phyloP scores from a whole-genome alignment of 768 basidiomycete species.

The Hysterangium stoloniferum region DNA sequence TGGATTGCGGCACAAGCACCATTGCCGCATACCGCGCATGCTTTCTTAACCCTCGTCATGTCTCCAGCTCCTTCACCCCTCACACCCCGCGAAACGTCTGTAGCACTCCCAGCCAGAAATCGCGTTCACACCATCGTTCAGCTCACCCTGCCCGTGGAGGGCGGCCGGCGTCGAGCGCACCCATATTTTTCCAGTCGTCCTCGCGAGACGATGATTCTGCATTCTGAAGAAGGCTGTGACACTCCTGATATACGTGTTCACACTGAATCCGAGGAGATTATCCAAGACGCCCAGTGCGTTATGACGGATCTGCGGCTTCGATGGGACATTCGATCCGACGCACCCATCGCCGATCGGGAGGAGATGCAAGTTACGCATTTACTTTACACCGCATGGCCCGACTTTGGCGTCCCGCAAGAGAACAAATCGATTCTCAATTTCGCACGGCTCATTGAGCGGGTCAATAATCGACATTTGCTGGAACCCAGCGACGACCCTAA shows the following conservation, averaged over 20 bases:
- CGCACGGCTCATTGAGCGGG: constrained; percentile 51
- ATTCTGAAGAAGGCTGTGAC: constrained; percentile 36
- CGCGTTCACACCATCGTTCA: constrained; percentile 70
- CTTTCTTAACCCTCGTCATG: constrained; percentile 66
- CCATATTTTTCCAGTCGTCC: constrained; percentile 59
- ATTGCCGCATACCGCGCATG: constrained; percentile 55
- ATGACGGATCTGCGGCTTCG: constrained; percentile 53
- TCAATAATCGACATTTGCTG: constrained; percentile 37
- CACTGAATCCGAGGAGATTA: constrained; percentile 35
- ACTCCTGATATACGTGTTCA: constrained; percentile 49
- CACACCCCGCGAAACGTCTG: constrained; percentile 18
- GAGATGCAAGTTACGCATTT: constrained; percentile 58
- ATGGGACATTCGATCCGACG: constrained; percentile 16
- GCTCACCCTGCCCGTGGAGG: constrained; percentile 67
- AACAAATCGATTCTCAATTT: constrained; percentile 56
- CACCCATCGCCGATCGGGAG: constrained; percentile 24
- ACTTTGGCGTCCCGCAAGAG: constrained; percentile 70
- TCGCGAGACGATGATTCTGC: constrained; percentile 29
- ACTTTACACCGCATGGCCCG: constrained; percentile 74
- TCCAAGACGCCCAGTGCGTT: constrained; percentile 53
- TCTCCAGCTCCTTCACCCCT: constrained; percentile 34
- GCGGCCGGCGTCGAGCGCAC: constrained; percentile 64
- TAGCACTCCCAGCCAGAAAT: constrained; percentile 8
- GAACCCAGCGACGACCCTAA: constrained; percentile 25
- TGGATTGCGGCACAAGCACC: constrained; percentile 89